Conservation (phyloP, 352 stramenopile genomes). For the Pythium folliculosum region DNA sequence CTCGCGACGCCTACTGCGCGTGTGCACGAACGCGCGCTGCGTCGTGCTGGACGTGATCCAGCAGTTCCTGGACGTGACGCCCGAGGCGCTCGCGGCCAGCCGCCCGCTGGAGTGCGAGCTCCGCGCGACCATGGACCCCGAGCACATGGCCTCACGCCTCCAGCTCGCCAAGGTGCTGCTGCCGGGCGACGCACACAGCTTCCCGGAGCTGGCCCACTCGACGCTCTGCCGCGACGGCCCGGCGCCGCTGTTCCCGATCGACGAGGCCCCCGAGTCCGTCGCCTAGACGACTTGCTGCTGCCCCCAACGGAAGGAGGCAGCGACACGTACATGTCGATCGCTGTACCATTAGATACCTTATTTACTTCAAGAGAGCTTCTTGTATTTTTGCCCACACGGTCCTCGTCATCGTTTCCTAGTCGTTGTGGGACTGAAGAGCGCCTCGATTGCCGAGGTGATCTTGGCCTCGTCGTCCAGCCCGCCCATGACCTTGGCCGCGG, state of each 20-base stretch:
- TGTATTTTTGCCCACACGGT: not conserved
- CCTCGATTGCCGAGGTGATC: slow-evolving; percentile 59
- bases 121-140: not conserved
- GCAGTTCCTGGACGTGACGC: slow-evolving; percentile 41
- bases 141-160: not conserved
- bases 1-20: slow-evolving; percentile 49
- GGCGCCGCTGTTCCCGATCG: slow-evolving; percentile 1
- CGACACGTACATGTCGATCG: not conserved
- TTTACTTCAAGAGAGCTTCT: not conserved
- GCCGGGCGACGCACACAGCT: not conserved
- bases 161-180: not conserved
- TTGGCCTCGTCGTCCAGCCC: slow-evolving; percentile 46
- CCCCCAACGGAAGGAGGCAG: not conserved
- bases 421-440: slow-evolving; percentile 45
- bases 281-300: not conserved
- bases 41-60: slow-evolving; percentile 42
- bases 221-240: not conserved
- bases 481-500: slow-evolving; percentile 61
- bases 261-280: slow-evolving; percentile 3
- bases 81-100: not conserved
- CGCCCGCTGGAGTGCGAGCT: not conserved
- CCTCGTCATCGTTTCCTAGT: slow-evolving; percentile 9
- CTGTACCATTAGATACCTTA: not conserved
- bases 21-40: slow-evolving; percentile 61
- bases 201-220: not conserved